phyloP scores from a whole-genome alignment of 139 green algal genomes.

The Auxenochlorella pyrenoidosa region DNA sequence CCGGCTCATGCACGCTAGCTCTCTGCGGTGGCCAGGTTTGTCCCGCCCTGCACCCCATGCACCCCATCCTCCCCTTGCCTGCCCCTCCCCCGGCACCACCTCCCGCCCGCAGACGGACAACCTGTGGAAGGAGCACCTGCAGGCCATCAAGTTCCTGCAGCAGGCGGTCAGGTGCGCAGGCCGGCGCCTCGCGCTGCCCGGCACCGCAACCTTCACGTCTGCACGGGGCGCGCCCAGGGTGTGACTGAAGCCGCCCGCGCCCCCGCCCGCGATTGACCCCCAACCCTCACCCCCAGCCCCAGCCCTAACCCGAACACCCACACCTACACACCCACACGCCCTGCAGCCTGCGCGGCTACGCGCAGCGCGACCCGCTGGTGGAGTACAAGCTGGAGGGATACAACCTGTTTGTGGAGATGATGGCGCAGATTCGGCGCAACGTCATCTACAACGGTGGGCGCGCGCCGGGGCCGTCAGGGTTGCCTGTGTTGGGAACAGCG shows the following conservation, averaged over 20 bases:
- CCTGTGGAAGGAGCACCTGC: constrained; percentile 98
- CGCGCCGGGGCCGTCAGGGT: too few species aligned
- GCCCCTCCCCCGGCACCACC: too few species aligned
- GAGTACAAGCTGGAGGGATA: constrained; percentile 99
- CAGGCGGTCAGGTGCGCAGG: constrained; percentile 80
- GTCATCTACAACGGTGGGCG: constrained; percentile 94
- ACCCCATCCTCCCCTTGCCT: too few species aligned
- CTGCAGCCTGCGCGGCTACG: constrained; percentile 84
- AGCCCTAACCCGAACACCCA: too few species aligned
- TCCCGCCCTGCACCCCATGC: too few species aligned
- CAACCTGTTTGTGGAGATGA: constrained; percentile 90
- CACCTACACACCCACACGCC: neutral
- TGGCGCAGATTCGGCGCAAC: constrained; percentile 93
- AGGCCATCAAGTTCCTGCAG: constrained; percentile 98
- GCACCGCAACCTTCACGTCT: too few species aligned
- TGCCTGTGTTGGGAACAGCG: too few species aligned
- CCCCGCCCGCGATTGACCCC: too few species aligned
- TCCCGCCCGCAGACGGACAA: constrained; percentile 92
- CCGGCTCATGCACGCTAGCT: neutral
- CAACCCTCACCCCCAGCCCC: neutral
- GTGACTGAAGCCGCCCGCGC: too few species aligned
- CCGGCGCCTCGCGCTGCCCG: too few species aligned
- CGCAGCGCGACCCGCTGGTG: constrained; percentile 93
- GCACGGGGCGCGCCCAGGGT: too few species aligned
- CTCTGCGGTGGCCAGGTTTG: too few species aligned